phyloP scores from a whole-genome alignment of 1,284 basidiomycete species.

The Tilletia caries region DNA sequence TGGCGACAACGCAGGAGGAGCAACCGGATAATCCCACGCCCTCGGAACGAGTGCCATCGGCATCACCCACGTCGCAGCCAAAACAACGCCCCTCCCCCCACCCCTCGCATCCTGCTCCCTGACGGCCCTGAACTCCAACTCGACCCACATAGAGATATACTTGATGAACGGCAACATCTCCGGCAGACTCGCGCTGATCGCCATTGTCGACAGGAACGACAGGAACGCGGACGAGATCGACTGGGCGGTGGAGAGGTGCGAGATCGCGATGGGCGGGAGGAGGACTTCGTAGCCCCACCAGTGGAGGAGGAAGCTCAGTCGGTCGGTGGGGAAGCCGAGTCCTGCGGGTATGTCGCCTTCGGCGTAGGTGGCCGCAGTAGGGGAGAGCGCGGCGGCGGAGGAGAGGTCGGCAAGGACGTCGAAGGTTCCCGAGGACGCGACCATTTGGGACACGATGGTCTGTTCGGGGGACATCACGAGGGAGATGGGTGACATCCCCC shows the following conservation, averaged over 20 bases:
- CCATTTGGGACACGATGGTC: conserved; percentile 16
- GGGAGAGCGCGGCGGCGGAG: conserved; percentile 25
- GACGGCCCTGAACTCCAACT: conserved; percentile 46
- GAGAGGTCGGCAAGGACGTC: conserved; percentile 36
- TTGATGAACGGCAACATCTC: conserved; percentile 45
- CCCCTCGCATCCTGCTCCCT: conserved; percentile 29
- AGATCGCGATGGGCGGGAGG: conserved; percentile 38
- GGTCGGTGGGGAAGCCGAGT: conserved; percentile 41
- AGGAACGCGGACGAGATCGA: conserved; percentile 41
- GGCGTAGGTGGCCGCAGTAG: too few relatives aligned
- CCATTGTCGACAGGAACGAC: conserved; percentile 43
- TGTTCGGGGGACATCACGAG: conserved; percentile 29
- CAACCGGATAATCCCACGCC: conserved; percentile 24
- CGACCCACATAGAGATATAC: conserved; percentile 44
- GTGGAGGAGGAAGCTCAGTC: conserved; percentile 46
- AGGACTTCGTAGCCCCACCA: conserved; percentile 52
- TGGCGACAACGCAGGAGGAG: background rate
- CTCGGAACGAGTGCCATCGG: conserved; percentile 34
- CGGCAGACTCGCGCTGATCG: conserved; percentile 36
- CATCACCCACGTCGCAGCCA: conserved; percentile 46
- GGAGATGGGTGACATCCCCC: conserved; percentile 33
- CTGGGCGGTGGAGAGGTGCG: conserved; percentile 42
- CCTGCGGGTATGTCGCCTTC: conserved; percentile 30
- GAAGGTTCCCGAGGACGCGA: conserved; percentile 29
- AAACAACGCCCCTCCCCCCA: conserved; percentile 33